Evolutionary conservation across 345 rosid genomes (phyloP), one percentile per base, ranked within the genome.

Genomic region (Eucalyptus paniculata): DNA sequence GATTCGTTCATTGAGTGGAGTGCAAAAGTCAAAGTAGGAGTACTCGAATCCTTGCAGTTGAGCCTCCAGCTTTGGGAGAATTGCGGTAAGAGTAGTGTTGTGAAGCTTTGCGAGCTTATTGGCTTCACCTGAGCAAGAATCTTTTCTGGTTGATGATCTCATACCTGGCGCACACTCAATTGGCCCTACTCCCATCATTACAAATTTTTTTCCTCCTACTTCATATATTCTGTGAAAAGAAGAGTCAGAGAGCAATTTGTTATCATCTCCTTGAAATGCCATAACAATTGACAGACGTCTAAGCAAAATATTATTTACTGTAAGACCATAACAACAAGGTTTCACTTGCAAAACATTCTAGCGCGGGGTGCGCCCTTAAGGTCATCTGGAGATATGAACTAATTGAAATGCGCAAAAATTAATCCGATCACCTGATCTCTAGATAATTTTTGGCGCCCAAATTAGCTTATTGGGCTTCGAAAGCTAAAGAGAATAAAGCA

Each of bases 41-140:
- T 92, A 93, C 51, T 86, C 87, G 88, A 93, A 91, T 54, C 95
- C 94, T 42, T 37, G 37, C 1, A 93, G 90, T 28, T 91, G 60
- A 18, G 19, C 42, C 58, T 90, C 50, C 2, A 93, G 87, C 40
- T 86, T 88, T 30, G 77, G n/a, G 34, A 91, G 86, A 49, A 50
- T 87, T n/a, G 87, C 21, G 7, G 88, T 45, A 45, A 93, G 56
- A 67, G 86, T 91, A 44, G 51, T 47, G 32, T 93, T 90, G 89
- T 95, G 94, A 9, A 90, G 37, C 69, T 88, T 69, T 32, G 89
- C 65, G 2, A 93, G 45, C 5, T 83, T 51, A 58, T 82, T 18
- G 91, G 50, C 45, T 50, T 34, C 72, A 30, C 9, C 30, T 2
- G 1, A 60, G 88, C 88, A 53, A 23, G 17, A 11, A 51, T 15